Percentiles rank a stretch among this genome's conserved stretches.
phyloP scores from a whole-genome alignment of 768 basidiomycete species.

The Termitomyces heimii region DNA sequence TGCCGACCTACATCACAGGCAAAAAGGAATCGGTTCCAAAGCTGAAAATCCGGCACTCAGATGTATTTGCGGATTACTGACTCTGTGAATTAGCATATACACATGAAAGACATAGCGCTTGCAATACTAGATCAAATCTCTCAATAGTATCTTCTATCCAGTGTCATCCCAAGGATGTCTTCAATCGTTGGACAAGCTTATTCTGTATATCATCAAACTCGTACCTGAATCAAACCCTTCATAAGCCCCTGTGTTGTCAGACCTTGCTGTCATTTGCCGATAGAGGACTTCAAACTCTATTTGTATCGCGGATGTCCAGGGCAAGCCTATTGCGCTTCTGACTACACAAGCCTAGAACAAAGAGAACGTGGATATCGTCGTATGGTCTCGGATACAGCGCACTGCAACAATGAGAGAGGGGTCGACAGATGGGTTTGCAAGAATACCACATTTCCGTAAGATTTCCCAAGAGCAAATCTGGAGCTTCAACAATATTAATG shows the following conservation, averaged over 20 bases:
- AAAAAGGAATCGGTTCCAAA: not conserved
- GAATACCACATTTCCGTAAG: not conserved
- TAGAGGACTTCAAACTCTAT: not conserved
- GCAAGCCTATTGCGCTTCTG: not conserved
- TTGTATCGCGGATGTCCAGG: not conserved
- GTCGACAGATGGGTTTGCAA: not conserved
- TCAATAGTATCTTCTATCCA: not conserved
- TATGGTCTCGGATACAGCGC: not conserved
- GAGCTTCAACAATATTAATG: too few relatives aligned
- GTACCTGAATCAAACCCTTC: not conserved
- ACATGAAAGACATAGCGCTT: too few relatives aligned
- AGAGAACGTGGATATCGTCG: not conserved
- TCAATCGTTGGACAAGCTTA: not conserved
- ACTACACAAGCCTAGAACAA: not conserved
- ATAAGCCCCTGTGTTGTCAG: not conserved
- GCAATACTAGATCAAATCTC: not conserved
- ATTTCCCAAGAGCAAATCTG: not conserved
- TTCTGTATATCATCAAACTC: not conserved
- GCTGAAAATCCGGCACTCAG: not conserved
- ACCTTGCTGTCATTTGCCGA: not conserved
- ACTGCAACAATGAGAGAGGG: not conserved
- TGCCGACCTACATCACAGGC: too few relatives aligned
- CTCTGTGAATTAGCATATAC: not conserved
- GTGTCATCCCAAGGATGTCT: not conserved
- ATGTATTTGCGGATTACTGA: not conserved